These are phyloP conservation scores for Kregervanrija fluxuum DNA, from an alignment of 805 yeast genomes.

Conservation along the genomic window DNA sequence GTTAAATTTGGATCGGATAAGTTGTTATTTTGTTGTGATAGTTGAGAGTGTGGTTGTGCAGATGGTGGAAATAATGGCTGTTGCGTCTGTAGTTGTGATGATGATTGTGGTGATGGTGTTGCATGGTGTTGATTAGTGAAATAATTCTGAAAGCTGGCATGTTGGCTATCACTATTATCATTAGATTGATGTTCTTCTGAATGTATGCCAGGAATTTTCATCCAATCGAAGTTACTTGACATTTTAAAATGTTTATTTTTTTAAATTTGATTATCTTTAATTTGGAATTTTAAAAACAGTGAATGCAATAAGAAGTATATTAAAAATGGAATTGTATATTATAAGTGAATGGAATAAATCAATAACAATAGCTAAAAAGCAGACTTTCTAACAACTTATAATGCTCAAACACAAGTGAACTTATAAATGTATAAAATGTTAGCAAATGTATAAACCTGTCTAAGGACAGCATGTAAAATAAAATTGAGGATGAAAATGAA, in stretches of 20 bases:
- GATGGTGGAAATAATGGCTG: background rate
- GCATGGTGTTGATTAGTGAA: constrained; percentile 1
- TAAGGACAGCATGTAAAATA: background rate
- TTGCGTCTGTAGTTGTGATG: background rate
- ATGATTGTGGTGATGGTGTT: background rate
- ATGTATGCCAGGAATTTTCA: constrained; percentile 16
- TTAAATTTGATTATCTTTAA: background rate
- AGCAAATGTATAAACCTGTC: too few relatives aligned
- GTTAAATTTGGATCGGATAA: background rate
- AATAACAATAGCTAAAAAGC: too few relatives aligned
- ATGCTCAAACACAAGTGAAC: too few relatives aligned
- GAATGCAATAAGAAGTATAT: too few relatives aligned
- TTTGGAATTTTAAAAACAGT: too few relatives aligned
- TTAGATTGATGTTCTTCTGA: background rate
- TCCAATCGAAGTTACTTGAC: constrained; percentile 18
- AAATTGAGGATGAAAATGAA: background rate
- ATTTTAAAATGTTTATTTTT: constrained; percentile 1
- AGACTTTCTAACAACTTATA: too few relatives aligned
- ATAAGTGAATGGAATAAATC: too few relatives aligned
- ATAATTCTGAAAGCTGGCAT: constrained; percentile 4
- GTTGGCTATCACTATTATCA: background rate
- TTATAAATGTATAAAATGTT: too few relatives aligned
- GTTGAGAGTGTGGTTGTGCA: background rate
- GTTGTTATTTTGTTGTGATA: background rate
- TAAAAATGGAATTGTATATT: too few relatives aligned